Evolutionary conservation across 2,329 filamentous ascomycete genomes (phyloP), one percentile per base, ranked within the genome.

Genomic region (Trichothecium sympodiale): DNA sequence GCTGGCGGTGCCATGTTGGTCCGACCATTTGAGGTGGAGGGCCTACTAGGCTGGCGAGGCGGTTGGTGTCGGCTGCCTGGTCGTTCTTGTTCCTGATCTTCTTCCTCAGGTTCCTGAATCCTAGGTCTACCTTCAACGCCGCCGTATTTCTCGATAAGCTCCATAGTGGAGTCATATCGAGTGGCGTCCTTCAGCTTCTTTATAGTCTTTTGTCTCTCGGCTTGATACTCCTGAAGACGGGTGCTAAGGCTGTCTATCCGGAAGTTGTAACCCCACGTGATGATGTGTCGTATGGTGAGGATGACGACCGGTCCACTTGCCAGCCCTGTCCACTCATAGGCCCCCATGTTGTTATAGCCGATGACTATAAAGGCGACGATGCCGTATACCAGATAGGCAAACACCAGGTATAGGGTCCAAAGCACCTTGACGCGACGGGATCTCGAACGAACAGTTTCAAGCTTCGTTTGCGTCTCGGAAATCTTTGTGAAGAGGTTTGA

Each of bases 161-260:
- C 78, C 51, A 93, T 77, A 2, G 91, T 98, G 23, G 88, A 91
- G 59, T 96, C 85, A 62, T 95, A 98, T 57, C 84, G 94, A 25
- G 91, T 98, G 17, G 88, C 88, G 39, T 82, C 79, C 61, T 98
- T 98, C 43, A 98, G 75, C 60, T 88, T 88, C 55, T 94, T 82
- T 45, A 98, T 96, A 2, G 88, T 94, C 48, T 77, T 77, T 40
- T 83, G 77, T 36, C 89, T 78, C 57, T 95, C 83, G 36, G 77
- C 74, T 49, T 88, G 77, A 26, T 88, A 71, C 15, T 74, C 74
- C 47, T 89, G 81, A 20, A 96, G 69, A 29, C 80, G 72, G 28
- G 67, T 58, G 45, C 81, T 74, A 9, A 83, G 69, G 13, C 68
- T 75, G 16, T 80, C 73, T 48, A 91, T 80, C 41, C 86, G 83